Base-by-base conservation (phyloP, 805 yeast genomes). In the Metschnikowia kunwiensis region DNA sequence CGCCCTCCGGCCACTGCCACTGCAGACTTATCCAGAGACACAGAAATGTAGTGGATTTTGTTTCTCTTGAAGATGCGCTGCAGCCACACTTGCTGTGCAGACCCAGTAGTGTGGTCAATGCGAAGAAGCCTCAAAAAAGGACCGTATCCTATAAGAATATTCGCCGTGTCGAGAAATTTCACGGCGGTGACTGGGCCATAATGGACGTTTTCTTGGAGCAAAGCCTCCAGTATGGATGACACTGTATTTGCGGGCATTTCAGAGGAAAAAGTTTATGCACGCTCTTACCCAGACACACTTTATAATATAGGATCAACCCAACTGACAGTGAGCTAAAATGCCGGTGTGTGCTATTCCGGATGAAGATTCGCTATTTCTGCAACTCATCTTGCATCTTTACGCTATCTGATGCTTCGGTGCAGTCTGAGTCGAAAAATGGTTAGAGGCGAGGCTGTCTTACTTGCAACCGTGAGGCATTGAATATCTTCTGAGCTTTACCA, bases 31-130 rank as follows among this genome's bases (percentile, higher is more conserved):
- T 55, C 58, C 7, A 30, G 28, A 15, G 47, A 36, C 2, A 77
- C 55, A 2, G 70, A 57, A 21, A 91, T 76, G n/a, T 86, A 84
- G 55, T 91, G 97, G 24, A 91, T 79, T 54, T 87, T 89, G 59
- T 86, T 86, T 36, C 78, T 68, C n/a, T 59, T 56, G 55, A 91
- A 84, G 1, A 86, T 57, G 35, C 69, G 67, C 25, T 63, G 59
- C 14, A 61, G 53, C 37, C 53, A 57, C 2, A 77, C 18, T 14
- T 75, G 55, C 15, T 53, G 36, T 5, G 68, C 65, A 0, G 63
- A 53, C 14, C 33, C 26, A 15, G 30, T 17, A 24, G 33, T 36
- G 5, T 42, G 34, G 11, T 47, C 52, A 52, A 75, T 66, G 43
- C 74, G 65, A 55, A 75, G 82, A 1, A 78, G 60, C 46, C 75